Evolutionary conservation across 106 monocot genomes (phyloP).

Genomic region (Ottelia alismoides): DNA sequence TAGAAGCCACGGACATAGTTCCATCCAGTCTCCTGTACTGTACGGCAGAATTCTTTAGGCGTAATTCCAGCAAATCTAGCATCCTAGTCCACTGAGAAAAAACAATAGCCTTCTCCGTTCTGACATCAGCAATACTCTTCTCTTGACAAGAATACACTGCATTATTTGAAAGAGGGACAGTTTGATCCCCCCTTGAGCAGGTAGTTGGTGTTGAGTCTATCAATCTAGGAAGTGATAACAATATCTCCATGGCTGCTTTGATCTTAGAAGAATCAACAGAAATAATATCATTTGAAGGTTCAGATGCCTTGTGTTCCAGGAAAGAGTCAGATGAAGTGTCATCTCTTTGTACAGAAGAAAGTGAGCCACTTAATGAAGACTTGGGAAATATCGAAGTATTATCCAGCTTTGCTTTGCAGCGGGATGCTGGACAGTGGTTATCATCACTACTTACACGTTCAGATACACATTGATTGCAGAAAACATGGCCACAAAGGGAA

Average conservation of each 20-base stretch:
- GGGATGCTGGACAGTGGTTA: conserved; percentile 36
- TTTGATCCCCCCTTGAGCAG: neutral
- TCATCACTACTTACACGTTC: conserved; percentile 73
- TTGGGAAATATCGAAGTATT: conserved; percentile 54
- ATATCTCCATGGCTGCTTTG: conserved; percentile 59
- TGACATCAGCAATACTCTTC: neutral
- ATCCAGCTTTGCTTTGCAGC: conserved; percentile 57
- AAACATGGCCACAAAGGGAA: conserved; percentile 86
- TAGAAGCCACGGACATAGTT: conserved; percentile 76
- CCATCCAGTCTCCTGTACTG: conserved; percentile 87
- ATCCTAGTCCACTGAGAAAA: conserved; percentile 98
- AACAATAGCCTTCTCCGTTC: conserved; percentile 75
- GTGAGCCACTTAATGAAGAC: conserved; percentile 37
- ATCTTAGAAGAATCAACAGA: conserved; percentile 63
- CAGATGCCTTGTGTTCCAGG: neutral
- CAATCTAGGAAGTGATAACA: conserved; percentile 47
- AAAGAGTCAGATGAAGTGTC: conserved; percentile 19
- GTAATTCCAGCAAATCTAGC: conserved; percentile 81
- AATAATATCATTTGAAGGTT: neutral
- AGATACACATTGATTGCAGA: conserved; percentile 87
- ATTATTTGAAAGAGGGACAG: neutral
- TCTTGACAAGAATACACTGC: neutral
- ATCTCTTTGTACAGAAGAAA: conserved; percentile 13
- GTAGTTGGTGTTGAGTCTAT: neutral
- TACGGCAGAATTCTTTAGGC: conserved; percentile 41